Base-by-base conservation (phyloP, 179 eudicot genomes). In the Beta macrorhiza region DNA sequence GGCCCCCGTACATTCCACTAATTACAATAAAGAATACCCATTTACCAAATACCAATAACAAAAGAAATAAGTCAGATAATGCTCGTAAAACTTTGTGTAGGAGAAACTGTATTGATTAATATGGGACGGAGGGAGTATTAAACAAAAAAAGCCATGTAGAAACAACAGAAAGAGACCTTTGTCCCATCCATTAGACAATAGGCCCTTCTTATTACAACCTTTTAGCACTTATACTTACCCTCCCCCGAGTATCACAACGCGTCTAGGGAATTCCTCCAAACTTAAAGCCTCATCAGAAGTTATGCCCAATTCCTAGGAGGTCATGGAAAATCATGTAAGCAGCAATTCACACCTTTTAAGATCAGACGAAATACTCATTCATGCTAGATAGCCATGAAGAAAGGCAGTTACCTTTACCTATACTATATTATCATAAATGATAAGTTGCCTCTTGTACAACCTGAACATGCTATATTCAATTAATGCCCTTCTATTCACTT, bases 221-320 rank as follows among this genome's bases (percentile, higher is more conserved):
- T 51, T 57, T 5, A 76, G 78, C 67, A 55, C 25, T 75, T 81
- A 69, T 59, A 74, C 87, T 72, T 88, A 96, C 98, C 99, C 99
- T 89, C 97, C 99, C 49, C 99, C 98, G 64, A 93, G 93, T 85
- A 97, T 79, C 72, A 97, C 97, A 79, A 82, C 99, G 74, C 84
- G 97, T 90, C 90, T 94, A 45, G 99, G 99, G 71, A 94, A 82
- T 80, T 97, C 99, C 78, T 97, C 98, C 88, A 97, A 84, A 87
- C 99, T 97, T 88, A 97, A 87, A 77, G 99, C 99, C 87, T 97
- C 98, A 74, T 96, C 99, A 81, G 99, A 96, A 13, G 97, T 96
- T 67, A 96, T 94, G 61, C 86, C 96, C 78, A 94, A 85, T 86
- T 91, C 99, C 99, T 96, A 78, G 25, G 45, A 63, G 9, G 58